Evolutionary conservation across 2,329 filamentous ascomycete species (phyloP).

Genomic region (Tolypocladium nubicola): DNA sequence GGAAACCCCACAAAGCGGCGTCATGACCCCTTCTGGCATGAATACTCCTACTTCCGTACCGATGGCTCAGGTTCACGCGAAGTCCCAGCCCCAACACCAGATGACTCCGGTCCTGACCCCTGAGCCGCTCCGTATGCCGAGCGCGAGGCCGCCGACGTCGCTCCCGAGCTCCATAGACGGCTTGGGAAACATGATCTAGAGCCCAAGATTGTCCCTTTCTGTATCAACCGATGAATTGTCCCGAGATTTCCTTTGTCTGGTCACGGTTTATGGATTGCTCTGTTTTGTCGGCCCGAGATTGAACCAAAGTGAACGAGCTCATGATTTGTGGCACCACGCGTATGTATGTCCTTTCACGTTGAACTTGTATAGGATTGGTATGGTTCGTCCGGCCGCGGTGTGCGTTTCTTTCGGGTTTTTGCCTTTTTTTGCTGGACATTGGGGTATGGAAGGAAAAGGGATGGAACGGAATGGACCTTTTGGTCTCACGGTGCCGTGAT

Average conservation of each 20-base stretch:
- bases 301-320: not conserved
- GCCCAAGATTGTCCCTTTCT: not conserved
- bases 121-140: not conserved
- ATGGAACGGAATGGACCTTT: not conserved
- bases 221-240: not conserved
- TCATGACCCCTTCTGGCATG: conserved; percentile 8
- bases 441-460: not conserved
- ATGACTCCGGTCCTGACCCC: not conserved
- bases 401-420: not conserved
- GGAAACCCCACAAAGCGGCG: conserved; percentile 15
- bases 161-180: not conserved
- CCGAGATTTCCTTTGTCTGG: not conserved
- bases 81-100: not conserved
- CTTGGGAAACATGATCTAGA: conserved; percentile 1
- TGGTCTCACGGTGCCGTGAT: not conserved
- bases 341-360: not conserved
- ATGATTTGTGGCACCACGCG: not conserved
- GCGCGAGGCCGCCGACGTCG: not conserved
- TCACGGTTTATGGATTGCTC: too few species aligned
- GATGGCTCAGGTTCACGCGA: not conserved
- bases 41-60: conserved; percentile 2
- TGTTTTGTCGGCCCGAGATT: not conserved
- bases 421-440: not conserved
- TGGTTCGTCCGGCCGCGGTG: not conserved
- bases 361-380: not conserved